A percentile compares a stretch with the other conserved stretches of the same genome.
Conservation (phyloP, 495 filamentous ascomycete species). For the Lentithecium fluviatile region DNA sequence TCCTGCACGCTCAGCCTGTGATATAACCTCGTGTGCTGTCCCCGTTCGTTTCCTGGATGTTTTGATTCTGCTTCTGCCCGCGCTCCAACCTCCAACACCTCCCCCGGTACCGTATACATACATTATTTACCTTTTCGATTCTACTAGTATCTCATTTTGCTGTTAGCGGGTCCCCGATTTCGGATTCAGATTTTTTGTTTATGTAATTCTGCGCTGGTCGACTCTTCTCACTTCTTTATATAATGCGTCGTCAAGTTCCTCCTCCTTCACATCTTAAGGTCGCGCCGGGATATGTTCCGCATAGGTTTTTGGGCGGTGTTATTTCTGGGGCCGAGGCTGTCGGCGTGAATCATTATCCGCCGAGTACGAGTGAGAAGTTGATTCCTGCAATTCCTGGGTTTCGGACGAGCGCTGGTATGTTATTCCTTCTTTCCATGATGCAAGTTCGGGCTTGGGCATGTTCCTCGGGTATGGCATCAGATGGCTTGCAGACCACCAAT, state of each 20-base stretch:
- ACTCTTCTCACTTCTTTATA: background rate
- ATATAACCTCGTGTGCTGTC: no score
- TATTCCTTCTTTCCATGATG: background rate
- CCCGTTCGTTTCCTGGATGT: no score
- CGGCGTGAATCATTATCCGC: slow-evolving; percentile 4
- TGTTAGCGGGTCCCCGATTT: background rate
- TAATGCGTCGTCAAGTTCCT: background rate
- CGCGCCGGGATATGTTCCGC: background rate
- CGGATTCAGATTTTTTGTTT: background rate
- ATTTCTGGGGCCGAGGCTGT: background rate
- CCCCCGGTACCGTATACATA: no score
- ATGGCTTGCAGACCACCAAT: no score
- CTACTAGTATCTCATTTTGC: background rate
- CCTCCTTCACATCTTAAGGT: background rate
- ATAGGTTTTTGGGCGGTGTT: background rate
- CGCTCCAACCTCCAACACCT: no score
- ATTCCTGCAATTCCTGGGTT: slow-evolving; percentile 42
- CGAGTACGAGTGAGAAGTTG: slow-evolving; percentile 26
- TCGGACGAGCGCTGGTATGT: slow-evolving; percentile 42
- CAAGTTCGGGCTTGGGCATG: no score
- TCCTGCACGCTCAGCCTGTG: no score
- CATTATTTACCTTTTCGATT: no score
- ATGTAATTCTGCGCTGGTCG: background rate
- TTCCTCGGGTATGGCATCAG: no score
- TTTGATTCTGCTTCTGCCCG: no score